Percentiles rank a stretch among this genome's conserved stretches.
Evolutionary conservation across 208 protist species (phyloP).

Genomic region (Trichomonas tenax): DNA sequence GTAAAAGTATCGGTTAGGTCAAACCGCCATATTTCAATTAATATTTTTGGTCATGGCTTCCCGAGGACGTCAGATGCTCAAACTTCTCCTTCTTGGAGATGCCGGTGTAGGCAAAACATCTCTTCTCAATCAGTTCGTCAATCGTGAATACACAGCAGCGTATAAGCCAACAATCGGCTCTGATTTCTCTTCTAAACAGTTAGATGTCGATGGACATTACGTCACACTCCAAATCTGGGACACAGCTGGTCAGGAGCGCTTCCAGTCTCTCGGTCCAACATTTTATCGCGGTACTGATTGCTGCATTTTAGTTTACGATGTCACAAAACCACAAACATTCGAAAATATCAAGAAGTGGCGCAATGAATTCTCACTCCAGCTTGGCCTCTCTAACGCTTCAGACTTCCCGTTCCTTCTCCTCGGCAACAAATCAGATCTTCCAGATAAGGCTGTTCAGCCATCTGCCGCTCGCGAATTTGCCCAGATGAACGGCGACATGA

Average conservation of each 20-base stretch:
- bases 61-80: not conserved
- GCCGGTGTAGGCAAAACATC: conserved; percentile 38
- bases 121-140: conserved; percentile 32
- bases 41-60: not conserved
- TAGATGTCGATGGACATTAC: conserved; percentile 33
- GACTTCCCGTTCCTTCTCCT: conserved; percentile 44
- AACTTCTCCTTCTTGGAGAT: conserved; percentile 35
- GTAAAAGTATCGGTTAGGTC: too few relatives aligned
- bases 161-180: conserved; percentile 48
- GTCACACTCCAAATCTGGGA: conserved; percentile 28
- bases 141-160: conserved; percentile 31
- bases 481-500: not conserved
- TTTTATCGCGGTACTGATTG: conserved; percentile 46
- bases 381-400: conserved; percentile 18
- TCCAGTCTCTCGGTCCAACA: conserved; percentile 39
- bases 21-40: too few relatives aligned
- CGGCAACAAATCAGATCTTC: conserved; percentile 44
- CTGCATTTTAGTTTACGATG: conserved; percentile 45
- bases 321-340: conserved; percentile 38
- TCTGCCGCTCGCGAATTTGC: not conserved
- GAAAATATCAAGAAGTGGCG: conserved; percentile 38
- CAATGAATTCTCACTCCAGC: conserved; percentile 34
- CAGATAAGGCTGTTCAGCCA: conserved; percentile 6
- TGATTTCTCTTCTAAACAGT: conserved; percentile 48
- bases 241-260: conserved; percentile 45